Evolutionary conservation across 352 stramenopile species (phyloP), one percentile per base, ranked within the genome.

Genomic region (Thraustotheca clavata): DNA sequence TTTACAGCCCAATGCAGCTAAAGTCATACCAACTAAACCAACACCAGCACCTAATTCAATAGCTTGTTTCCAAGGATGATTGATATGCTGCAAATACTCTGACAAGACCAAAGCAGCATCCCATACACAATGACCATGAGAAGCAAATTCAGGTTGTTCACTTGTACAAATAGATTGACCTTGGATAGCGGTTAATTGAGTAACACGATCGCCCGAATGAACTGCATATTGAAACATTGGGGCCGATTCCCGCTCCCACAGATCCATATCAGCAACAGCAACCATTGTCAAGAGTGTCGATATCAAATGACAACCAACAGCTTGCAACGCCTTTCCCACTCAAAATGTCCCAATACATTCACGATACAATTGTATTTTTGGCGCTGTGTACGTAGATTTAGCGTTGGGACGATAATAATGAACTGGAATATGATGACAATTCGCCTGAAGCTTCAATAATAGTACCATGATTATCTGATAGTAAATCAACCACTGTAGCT

Each of bases 111-210:
- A 27, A 1, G 74, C 74, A n/a, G 76, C 76, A 59, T 84, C 76
- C 76, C 76, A 83, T 27, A 83, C 76, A 54, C 74, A 81, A 41
- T 83, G 73, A 26, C 76, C 76, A 34, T 83, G 76, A 59, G 76
- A 83, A 33, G 76, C 52, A 22, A 46, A 34, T 8, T 3, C 32
- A 24, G 52, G 52, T 22, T 16, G 11, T 18, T 61, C 52, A 29
- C 35, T 4, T 6, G 11, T 38, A 38, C 52, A 61, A 29, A 61
- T 20, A 3, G 16, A 24, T 12, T 33, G 48, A 22, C 49, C 52
- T 22, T 61, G 52, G 52, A 61, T 61, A 18, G 52, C 52, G 18
- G 52, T 61, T 16, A 61, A 22, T 14, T 29, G 34, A 18, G 12
- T 46, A 16, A 61, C 29, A 29, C n/a, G 27, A 11, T 49, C 49